phyloP scores from a whole-genome alignment of 2,329 filamentous ascomycete species.

The Fusarium coffeatum region DNA sequence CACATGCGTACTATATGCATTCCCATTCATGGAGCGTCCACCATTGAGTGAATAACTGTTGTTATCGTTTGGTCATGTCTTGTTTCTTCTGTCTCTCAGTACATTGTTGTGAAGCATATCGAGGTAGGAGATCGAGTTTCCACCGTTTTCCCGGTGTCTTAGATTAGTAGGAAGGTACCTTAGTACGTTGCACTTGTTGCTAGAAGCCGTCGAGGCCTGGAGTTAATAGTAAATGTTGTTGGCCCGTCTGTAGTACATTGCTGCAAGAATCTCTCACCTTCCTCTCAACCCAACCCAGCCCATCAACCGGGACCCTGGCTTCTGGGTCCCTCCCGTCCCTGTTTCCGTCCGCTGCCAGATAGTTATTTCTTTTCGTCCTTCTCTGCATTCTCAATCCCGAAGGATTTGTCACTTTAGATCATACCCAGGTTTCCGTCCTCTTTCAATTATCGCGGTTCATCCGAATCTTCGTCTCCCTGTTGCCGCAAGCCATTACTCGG shows the following conservation, averaged over 20 bases:
- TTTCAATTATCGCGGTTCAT: background rate
- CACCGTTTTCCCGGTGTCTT: background rate
- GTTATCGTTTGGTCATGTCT: background rate
- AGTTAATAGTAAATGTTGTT: constrained; percentile 21
- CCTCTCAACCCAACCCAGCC: constrained; percentile 14
- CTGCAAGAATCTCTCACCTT: constrained; percentile 22
- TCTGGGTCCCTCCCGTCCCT: constrained; percentile 34
- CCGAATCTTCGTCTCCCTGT: background rate
- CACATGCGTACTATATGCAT: constrained; percentile 1
- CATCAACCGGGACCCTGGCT: constrained; percentile 31
- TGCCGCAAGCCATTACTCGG: constrained; percentile 22
- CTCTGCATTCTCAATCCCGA: constrained; percentile 9
- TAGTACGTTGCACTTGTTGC: constrained; percentile 12
- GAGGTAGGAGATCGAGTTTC: background rate
- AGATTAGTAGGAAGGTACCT: background rate
- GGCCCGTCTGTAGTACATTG: constrained; percentile 14
- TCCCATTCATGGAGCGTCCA: background rate
- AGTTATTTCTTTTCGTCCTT: constrained; percentile 9
- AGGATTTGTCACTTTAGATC: background rate
- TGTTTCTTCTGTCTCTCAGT: background rate
- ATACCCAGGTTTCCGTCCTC: background rate
- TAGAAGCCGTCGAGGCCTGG: constrained; percentile 7
- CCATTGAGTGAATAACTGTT: background rate
- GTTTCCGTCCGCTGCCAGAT: background rate
- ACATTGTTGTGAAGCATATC: background rate